Base-by-base conservation (phyloP, 768 basidiomycete genomes). In the Suillus subalutaceus region DNA sequence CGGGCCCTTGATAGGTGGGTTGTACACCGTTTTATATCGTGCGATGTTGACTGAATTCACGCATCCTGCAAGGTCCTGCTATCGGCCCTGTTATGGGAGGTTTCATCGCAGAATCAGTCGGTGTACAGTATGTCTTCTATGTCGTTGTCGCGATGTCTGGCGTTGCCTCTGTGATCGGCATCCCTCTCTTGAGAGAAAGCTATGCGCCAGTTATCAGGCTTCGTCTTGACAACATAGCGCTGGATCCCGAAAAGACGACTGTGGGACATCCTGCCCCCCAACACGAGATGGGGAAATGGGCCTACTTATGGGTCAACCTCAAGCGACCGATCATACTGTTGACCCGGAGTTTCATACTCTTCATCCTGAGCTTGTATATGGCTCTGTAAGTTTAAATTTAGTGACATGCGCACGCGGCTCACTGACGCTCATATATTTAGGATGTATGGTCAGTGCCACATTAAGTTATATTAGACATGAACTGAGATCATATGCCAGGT, bases 341-440 rank as follows among this genome's bases (percentile, higher is more conserved):
- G 40, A 83, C 80, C 40, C 78, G 77, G 38, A 91, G 88, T 71
- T 85, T 89, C 63, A 82, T 91, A 58, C 90, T 88, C 73, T 91
- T 92, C 71, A 80, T 88, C 43, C 81, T 92, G 62, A 91, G 89
- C 72, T 79, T 88, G 62, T 92, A 91, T 69, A 86, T 88, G 87
- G 86, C 89, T 18, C 80, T 91, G 88, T 90, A 68, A 77, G 89
- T 84, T 13, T n/a, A 46, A 50, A 35, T 20, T 23, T 38, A 15
- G 26, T 59, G 18, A 7, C 37, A 48, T 50, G 9, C 26, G 38
- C 37, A 48, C 40, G 8, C 23, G 48, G 32, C 4, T 26, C 1
- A 61, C 52, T 23, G 15, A 55, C 18, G 30, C 1, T 38, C 55
- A 35, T 37, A 12, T 56, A 56, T 56, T 43, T 66, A 84, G 88